phyloP scores from a whole-genome alignment of 1,139 yeast species.

The Debaryomycetaceae sp. region DNA sequence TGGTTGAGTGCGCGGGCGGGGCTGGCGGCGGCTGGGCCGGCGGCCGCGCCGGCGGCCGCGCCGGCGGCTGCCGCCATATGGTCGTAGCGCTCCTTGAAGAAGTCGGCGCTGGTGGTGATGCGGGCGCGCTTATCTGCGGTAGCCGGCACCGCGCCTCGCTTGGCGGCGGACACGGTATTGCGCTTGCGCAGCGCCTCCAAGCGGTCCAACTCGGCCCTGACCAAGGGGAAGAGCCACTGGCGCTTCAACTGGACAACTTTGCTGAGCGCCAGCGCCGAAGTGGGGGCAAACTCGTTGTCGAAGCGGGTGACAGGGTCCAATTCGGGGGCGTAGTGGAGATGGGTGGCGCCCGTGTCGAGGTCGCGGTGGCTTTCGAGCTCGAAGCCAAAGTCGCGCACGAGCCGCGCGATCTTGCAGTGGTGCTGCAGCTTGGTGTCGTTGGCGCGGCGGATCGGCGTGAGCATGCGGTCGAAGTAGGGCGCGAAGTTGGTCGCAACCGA shows the following conservation, averaged over 20 bases:
- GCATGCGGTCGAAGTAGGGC: slow-evolving; percentile 43
- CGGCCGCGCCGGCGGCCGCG: slow-evolving; percentile 10
- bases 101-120: slow-evolving; percentile 31
- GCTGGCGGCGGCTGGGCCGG: slow-evolving; percentile 1
- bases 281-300: slow-evolving; percentile 20
- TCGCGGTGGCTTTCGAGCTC: slow-evolving; percentile 32
- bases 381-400: slow-evolving; percentile 25
- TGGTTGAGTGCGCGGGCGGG: slow-evolving; percentile 8
- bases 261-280: slow-evolving; percentile 11
- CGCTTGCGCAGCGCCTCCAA: slow-evolving; percentile 16
- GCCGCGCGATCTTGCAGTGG: slow-evolving; percentile 18
- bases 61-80: slow-evolving; percentile 23
- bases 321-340: slow-evolving; percentile 32
- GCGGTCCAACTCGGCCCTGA: slow-evolving; percentile 40
- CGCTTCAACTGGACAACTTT: slow-evolving; percentile 28
- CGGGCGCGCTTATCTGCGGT: slow-evolving; percentile 17
- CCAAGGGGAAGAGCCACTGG: slow-evolving; percentile 34
- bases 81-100: slow-evolving; percentile 38
- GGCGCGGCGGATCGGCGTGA: slow-evolving; percentile 32
- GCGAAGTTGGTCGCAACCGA: slow-evolving; percentile 30
- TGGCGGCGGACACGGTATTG: slow-evolving; percentile 5
- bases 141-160: slow-evolving; percentile 19
- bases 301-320: slow-evolving; percentile 31
- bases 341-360: slow-evolving; percentile 25
- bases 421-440: slow-evolving; percentile 15